A percentile compares a stretch with the other conserved stretches of the same genome.
Conservation (phyloP, 75 land plant species). For the Cupressus sempervirens region DNA sequence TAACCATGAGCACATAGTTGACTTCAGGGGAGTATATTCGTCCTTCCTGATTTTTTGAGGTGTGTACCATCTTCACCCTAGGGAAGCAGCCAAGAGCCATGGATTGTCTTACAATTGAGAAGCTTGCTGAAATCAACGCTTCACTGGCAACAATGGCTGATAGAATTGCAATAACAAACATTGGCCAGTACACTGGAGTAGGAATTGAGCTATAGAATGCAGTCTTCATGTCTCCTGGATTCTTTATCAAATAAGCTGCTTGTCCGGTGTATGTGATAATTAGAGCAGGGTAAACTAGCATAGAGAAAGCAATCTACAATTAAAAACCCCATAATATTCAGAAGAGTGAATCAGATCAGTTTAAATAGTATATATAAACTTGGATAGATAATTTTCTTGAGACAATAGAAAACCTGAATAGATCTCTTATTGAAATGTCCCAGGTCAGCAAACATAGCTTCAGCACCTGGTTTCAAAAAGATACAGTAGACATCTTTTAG, state of each 20-base stretch:
- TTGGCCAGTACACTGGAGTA: constrained; percentile 47
- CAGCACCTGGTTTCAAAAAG: constrained; percentile 43
- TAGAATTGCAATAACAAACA: constrained; percentile 52
- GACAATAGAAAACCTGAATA: constrained; percentile 36
- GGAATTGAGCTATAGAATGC: constrained; percentile 28
- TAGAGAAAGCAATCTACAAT: constrained; percentile 44
- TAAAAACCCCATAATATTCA: background rate
- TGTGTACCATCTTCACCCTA: constrained; percentile 48
- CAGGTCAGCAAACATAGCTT: constrained; percentile 71
- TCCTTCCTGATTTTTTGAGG: constrained; percentile 40
- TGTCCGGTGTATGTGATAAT: constrained; percentile 45
- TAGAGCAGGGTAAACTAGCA: constrained; percentile 31
- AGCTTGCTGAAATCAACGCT: constrained; percentile 58
- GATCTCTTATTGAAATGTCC: constrained; percentile 56
- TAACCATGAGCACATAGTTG: constrained; percentile 54
- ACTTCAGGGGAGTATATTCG: constrained; percentile 61
- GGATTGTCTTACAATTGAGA: constrained; percentile 48
- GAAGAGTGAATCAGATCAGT: no score
- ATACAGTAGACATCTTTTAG: background rate
- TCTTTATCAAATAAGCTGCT: constrained; percentile 49
- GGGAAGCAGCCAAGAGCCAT: constrained; percentile 59
- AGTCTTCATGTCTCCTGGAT: constrained; percentile 18
- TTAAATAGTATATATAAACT: background rate
- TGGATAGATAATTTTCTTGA: background rate
- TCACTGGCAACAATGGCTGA: constrained; percentile 66